Percentiles rank a stretch among this genome's conserved stretches.
Conservation (phyloP, 2,329 filamentous ascomycete genomes). For the Cladosporium sp. region DNA sequence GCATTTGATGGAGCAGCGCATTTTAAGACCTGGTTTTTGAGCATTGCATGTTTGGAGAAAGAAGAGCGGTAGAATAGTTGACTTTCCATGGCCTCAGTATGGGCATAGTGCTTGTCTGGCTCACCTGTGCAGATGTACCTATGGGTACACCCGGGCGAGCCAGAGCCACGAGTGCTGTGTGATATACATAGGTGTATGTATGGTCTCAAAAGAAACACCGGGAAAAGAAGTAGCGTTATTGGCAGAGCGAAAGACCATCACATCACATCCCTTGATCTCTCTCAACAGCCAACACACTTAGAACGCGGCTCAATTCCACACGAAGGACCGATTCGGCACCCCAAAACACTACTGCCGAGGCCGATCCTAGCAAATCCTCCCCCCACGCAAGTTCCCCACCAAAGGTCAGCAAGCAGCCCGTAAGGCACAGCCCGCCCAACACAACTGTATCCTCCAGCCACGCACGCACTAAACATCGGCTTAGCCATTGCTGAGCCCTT, state of each 20-base stretch:
- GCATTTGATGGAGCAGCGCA: background rate
- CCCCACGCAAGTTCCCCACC: background rate
- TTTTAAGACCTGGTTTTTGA: background rate
- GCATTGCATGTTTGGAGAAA: background rate
- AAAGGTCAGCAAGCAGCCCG: background rate
- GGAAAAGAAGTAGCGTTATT: too few species aligned
- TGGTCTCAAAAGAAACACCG: background rate
- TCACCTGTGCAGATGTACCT: background rate
- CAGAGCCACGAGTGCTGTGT: background rate
- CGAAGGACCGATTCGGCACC: slow-evolving; percentile 3
- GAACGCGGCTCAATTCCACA: background rate
- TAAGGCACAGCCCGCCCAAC: slow-evolving; percentile 6
- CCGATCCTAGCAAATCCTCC: slow-evolving; percentile 1
- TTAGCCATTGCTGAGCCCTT: slow-evolving; percentile 8
- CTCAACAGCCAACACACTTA: too few species aligned
- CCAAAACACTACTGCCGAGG: slow-evolving; percentile 2
- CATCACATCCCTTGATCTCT: too few species aligned
- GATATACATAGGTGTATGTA: background rate
- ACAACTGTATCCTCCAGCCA: slow-evolving; percentile 3
- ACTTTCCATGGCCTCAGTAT: background rate
- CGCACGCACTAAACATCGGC: slow-evolving; percentile 4
- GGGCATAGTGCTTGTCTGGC: background rate
- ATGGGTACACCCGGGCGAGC: background rate
- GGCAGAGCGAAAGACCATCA: too few species aligned
- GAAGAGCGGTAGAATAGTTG: background rate